Evolutionary conservation across 2,329 filamentous ascomycete genomes (phyloP).

Genomic region (Penicillium crustosum): DNA sequence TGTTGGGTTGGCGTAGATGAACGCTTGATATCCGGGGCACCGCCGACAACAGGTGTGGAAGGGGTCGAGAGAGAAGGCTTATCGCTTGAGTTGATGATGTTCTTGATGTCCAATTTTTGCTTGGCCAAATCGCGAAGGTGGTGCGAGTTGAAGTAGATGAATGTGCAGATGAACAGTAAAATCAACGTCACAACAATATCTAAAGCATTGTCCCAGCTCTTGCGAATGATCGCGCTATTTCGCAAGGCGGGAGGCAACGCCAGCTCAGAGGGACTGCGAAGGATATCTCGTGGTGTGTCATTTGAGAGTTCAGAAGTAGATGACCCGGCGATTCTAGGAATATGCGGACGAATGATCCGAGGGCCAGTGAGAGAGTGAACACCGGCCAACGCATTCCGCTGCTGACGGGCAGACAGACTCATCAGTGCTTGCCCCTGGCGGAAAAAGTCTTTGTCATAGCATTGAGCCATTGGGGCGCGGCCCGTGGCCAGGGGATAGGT

Average conservation of each 20-base stretch:
- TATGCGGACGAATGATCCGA: conserved; percentile 38
- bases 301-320: conserved; percentile 36
- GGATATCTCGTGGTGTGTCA: conserved; percentile 40
- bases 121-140: conserved; percentile 44
- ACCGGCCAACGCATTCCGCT: conserved; percentile 66
- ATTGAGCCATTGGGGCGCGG: conserved; percentile 58
- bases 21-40: conserved; percentile 27
- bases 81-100: conserved; percentile 43
- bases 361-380: conserved; percentile 63
- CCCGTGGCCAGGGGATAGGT: conserved; percentile 83
- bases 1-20: conserved; percentile 25
- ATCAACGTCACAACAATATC: conserved; percentile 47
- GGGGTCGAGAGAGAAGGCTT: conserved; percentile 40
- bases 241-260: conserved; percentile 42
- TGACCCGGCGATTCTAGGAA: conserved; percentile 49
- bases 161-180: conserved; percentile 41
- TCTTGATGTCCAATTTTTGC: conserved; percentile 48
- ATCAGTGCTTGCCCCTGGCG: conserved; percentile 39
- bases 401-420: conserved; percentile 45
- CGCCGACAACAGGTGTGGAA: conserved; percentile 37
- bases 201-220: conserved; percentile 46
- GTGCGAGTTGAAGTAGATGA: conserved; percentile 46
- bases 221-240: conserved; percentile 47
- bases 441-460: conserved; percentile 55
- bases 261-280: conserved; percentile 37